phyloP scores from a whole-genome alignment of 129 eudicot genomes.

The Arctium minus region DNA sequence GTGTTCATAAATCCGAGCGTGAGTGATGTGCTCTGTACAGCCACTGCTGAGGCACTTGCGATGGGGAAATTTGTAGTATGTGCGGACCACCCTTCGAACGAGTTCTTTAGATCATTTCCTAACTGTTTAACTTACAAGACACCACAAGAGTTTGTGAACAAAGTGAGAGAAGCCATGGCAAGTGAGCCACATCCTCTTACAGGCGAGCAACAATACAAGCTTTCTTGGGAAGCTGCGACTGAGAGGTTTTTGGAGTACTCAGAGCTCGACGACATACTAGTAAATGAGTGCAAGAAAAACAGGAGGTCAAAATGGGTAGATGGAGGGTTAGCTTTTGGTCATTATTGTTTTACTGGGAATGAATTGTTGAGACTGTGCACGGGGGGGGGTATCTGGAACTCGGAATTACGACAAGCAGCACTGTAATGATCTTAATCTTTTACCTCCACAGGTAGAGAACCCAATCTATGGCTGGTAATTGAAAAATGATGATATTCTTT shows the following conservation, averaged over 20 bases:
- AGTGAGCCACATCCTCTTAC: conserved; percentile 89
- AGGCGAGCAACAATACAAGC: conserved; percentile 68
- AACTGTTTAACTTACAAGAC: conserved; percentile 88
- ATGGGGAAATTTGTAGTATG: conserved; percentile 98
- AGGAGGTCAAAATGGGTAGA: conserved; percentile 71
- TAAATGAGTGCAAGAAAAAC: conserved; percentile 13
- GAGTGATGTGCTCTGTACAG: conserved; percentile 97
- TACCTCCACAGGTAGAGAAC: conserved; percentile 85
- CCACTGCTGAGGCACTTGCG: conserved; percentile 97
- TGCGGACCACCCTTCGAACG: conserved; percentile 95
- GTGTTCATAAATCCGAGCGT: conserved; percentile 90
- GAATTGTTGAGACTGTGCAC: conserved; percentile 78
- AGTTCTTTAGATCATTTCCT: conserved; percentile 85
- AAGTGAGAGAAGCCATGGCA: conserved; percentile 77
- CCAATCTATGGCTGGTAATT: conserved; percentile 78
- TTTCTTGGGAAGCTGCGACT: conserved; percentile 99
- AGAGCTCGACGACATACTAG: conserved; percentile 57
- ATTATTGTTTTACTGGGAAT: conserved; percentile 76
- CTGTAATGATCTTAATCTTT: conserved; percentile 68
- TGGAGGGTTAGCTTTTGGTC: conserved; percentile 88
- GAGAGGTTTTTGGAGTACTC: conserved; percentile 88
- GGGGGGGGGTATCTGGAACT: conserved; percentile 77
- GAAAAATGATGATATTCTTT: conserved; percentile 4
- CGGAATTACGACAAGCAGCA: conserved; percentile 64
- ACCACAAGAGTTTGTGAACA: conserved; percentile 77